These are phyloP conservation scores for Cymbidium sinense DNA, from an alignment of 106 monocot genomes.

Conservation along the genomic window DNA sequence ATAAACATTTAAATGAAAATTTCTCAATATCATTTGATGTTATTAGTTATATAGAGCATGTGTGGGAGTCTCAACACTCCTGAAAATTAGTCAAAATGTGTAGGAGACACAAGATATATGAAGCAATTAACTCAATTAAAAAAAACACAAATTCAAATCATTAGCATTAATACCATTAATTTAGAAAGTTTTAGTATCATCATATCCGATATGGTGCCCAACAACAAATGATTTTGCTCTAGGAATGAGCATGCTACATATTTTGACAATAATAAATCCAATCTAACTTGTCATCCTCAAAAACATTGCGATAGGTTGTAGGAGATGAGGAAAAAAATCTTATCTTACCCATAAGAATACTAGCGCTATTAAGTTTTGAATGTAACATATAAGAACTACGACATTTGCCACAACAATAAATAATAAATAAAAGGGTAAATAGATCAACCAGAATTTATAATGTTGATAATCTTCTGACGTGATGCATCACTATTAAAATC, in stretches of 20 bases:
- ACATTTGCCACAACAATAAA: not conserved
- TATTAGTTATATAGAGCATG: too few relatives aligned
- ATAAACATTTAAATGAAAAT: too few relatives aligned
- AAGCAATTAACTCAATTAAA: too few relatives aligned
- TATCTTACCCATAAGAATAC: not conserved
- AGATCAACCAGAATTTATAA: constrained; percentile 73
- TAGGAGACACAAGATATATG: too few relatives aligned
- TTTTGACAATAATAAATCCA: not conserved
- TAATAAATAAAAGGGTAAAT: not conserved
- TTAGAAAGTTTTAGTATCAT: not conserved
- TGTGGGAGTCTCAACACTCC: too few relatives aligned
- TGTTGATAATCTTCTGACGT: constrained; percentile 34
- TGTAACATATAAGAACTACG: not conserved
- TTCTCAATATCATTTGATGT: too few relatives aligned
- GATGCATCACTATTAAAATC: constrained; percentile 49
- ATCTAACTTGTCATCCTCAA: not conserved
- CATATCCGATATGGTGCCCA: not conserved
- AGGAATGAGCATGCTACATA: not conserved
- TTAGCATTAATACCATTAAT: not conserved
- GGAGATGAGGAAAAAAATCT: not conserved
- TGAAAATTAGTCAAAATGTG: too few relatives aligned
- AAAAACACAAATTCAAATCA: not conserved
- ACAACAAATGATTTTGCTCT: not conserved
- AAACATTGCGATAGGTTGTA: not conserved
- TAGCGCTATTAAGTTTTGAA: too few relatives aligned